Conservation (phyloP, 129 eudicot genomes). For the Flaveria linearis region DNA sequence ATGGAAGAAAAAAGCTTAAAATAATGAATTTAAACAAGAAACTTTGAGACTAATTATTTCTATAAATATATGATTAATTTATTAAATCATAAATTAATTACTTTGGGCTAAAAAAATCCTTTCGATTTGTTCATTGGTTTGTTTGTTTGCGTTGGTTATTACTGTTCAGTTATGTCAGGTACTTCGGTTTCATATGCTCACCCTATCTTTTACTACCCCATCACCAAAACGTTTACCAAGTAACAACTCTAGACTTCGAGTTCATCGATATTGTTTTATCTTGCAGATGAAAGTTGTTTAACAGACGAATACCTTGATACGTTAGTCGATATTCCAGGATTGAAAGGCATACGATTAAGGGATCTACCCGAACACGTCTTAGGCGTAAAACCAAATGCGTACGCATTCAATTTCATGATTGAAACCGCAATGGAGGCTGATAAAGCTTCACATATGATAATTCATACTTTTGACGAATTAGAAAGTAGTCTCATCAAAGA, state of each 20-base stretch:
- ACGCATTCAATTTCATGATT: slow-evolving; percentile 30
- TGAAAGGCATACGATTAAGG: slow-evolving; percentile 43
- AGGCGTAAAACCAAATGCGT: slow-evolving; percentile 41
- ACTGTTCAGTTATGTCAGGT: no score
- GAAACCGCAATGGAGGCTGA: slow-evolving; percentile 15
- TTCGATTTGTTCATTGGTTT: no score
- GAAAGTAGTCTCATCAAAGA: slow-evolving; percentile 39
- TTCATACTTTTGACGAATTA: slow-evolving; percentile 58
- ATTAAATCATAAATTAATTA: no score
- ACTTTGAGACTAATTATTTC: no score
- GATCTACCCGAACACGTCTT: slow-evolving; percentile 58
- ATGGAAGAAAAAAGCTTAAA: no score
- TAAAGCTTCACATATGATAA: slow-evolving; percentile 40
- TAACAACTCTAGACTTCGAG: background rate
- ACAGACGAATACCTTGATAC: slow-evolving; percentile 60
- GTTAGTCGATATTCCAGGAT: slow-evolving; percentile 45
- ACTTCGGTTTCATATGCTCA: no score
- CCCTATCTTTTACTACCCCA: no score
- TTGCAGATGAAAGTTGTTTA: slow-evolving; percentile 47
- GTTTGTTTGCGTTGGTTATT: no score
- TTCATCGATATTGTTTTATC: background rate
- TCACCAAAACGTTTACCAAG: background rate
- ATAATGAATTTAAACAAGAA: no score
- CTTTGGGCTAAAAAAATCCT: no score
- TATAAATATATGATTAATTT: no score